Base-by-base conservation (phyloP, 805 yeast species). In the Naumovozyma dairenensis region DNA sequence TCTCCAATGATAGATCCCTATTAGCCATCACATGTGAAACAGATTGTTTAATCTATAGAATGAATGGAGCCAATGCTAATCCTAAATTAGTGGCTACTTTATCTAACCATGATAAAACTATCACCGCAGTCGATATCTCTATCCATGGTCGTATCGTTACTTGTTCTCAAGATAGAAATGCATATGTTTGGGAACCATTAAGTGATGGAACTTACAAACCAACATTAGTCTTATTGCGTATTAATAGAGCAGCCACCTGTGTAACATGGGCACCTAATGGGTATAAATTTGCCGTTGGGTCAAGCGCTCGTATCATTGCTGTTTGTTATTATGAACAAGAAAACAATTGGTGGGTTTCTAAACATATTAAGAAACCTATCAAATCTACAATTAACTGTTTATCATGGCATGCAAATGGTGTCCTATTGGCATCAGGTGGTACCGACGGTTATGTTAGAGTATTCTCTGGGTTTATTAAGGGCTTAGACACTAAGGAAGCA, bases 291-390 rank as follows among this genome's bases (percentile, higher is more conserved):
- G 98, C 98, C 1, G 97, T 89, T 31, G 98, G 96, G 1, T 82
- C 95, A 2, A 85, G 95, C 30, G 96, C 95, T 29, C 69, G 97
- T 39, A 80, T 82, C 42, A 79, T 92, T 59, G 96, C 97, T 7
- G 82, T 92, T 32, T 92, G 98, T 65, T 92, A 87, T 63, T 92
- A 81, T 57, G 98, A 92, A 62, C 81, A 70, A 42, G 96, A 86
- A 50, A 92, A 89, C 58, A 95, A 92, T 57, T 92, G 99, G 99
- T 92, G 99, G 99, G 87, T 92, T 33, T 84, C 97, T 10, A 89
- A 89, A 61, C 98, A 89, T 63, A 80, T 92, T 61, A 87, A 87
- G 66, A 85, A 83, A 60, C 95, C 96, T n/a, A 67, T 92, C 49
- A 78, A 80, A 57, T 80, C 95, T 8, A 85, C 96, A 21, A 71